phyloP scores from a whole-genome alignment of 2,329 filamentous ascomycete species.

The Ophiosphaerella narmari region DNA sequence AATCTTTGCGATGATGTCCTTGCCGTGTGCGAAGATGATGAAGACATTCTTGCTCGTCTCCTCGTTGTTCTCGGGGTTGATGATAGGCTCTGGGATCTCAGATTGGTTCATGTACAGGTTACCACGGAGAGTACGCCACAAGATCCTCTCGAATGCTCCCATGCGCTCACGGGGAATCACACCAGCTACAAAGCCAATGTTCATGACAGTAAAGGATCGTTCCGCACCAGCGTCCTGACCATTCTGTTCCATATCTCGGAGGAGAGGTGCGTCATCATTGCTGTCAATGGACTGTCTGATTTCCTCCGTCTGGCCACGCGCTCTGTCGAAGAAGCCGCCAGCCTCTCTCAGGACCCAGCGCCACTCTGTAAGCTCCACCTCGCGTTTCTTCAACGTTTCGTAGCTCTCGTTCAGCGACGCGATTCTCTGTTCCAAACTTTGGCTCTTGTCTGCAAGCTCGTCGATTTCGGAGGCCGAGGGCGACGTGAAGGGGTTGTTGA shows the following conservation, averaged over 20 bases:
- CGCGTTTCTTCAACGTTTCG: constrained; percentile 95
- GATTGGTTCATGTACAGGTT: constrained; percentile 99
- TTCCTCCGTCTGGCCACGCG: constrained; percentile 94
- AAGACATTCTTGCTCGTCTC: constrained; percentile 96
- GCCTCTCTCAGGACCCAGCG: constrained; percentile 96
- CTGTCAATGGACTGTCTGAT: constrained; percentile 83
- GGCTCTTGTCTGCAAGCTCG: constrained; percentile 88
- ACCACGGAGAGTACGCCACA: constrained; percentile 95
- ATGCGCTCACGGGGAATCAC: constrained; percentile 93
- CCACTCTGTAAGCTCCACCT: constrained; percentile 97
- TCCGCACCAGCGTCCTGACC: constrained; percentile 71
- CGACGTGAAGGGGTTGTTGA: constrained; percentile 81
- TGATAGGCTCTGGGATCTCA: constrained; percentile 90
- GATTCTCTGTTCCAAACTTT: constrained; percentile 89
- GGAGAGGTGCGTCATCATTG: constrained; percentile 88
- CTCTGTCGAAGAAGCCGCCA: constrained; percentile 95
- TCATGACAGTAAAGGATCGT: constrained; percentile 93
- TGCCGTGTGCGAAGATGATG: constrained; percentile 98
- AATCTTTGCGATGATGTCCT: constrained; percentile 98
- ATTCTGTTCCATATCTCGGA: constrained; percentile 90
- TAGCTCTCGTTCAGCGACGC: constrained; percentile 96
- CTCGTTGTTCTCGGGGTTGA: constrained; percentile 92
- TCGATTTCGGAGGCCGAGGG: constrained; percentile 95
- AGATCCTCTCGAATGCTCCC: constrained; percentile 92
- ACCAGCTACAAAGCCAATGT: constrained; percentile 97